These are phyloP conservation scores for Ganoderma resinaceum DNA, from an alignment of 1,284 basidiomycete genomes.

Conservation along the genomic window DNA sequence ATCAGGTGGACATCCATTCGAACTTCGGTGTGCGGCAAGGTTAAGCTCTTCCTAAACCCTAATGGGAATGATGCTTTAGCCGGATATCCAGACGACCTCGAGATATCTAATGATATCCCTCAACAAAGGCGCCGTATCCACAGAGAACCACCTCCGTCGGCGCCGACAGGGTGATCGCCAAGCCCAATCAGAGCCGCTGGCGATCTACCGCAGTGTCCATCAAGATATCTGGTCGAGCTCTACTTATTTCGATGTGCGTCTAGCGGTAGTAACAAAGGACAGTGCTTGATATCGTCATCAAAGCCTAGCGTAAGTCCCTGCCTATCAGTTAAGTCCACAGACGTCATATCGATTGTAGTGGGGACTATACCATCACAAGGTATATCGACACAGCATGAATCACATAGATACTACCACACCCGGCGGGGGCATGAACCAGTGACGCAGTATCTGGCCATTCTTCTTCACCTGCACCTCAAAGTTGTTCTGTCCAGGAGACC, in stretches of 20 bases:
- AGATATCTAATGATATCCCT: not conserved
- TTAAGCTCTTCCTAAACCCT: not conserved
- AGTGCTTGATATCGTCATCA: not conserved
- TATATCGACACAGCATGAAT: not conserved
- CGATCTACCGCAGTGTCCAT: not conserved
- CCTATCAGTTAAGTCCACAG: not conserved
- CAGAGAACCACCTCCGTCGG: not conserved
- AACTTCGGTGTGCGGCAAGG: not conserved
- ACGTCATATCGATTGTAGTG: not conserved
- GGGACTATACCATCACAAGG: not conserved
- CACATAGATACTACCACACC: constrained; percentile 5
- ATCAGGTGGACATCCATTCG: not conserved
- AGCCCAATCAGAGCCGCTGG: not conserved
- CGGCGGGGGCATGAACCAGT: constrained; percentile 40
- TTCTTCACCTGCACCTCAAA: constrained; percentile 32
- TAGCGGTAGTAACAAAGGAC: not conserved
- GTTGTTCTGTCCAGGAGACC: constrained; percentile 11
- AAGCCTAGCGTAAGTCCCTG: not conserved
- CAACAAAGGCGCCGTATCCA: not conserved
- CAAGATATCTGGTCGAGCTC: not conserved
- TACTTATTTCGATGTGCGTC: not conserved
- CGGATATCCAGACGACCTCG: not conserved
- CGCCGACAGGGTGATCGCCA: not conserved
- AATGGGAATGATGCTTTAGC: not conserved
- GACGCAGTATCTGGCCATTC: constrained; percentile 28